Percentiles rank a stretch among this genome's conserved stretches.
These are phyloP conservation scores for Saturnispora hagleri DNA, from an alignment of 805 yeast genomes.

Conservation along the genomic window DNA sequence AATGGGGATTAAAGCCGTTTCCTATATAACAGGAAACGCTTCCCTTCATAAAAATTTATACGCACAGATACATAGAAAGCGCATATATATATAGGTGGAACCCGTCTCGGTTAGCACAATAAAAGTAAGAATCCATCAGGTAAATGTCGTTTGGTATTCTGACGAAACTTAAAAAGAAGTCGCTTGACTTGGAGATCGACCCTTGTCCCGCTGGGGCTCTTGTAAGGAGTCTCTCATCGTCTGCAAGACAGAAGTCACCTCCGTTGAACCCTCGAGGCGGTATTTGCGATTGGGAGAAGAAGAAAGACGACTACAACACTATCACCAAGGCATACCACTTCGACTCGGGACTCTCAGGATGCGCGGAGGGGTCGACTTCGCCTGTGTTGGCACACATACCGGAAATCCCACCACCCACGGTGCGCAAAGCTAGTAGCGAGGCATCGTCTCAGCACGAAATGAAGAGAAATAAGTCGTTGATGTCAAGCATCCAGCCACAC, in stretches of 20 bases:
- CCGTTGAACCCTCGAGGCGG: not conserved
- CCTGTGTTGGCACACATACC: not conserved
- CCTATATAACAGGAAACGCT: not conserved
- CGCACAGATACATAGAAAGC: not conserved
- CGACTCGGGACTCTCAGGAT: constrained; percentile 3
- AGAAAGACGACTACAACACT: constrained; percentile 1
- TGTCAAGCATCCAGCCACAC: not conserved
- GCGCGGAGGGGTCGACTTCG: not conserved
- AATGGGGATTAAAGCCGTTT: not conserved
- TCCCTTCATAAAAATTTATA: not conserved
- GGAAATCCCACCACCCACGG: not conserved
- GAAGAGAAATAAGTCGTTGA: not conserved
- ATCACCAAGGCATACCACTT: constrained; percentile 5
- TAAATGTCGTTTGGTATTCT: constrained; percentile 5
- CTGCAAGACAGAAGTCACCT: not conserved
- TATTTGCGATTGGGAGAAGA: not conserved
- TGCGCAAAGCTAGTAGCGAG: not conserved
- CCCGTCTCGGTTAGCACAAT: not conserved
- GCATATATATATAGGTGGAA: not conserved
- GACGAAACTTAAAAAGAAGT: not conserved
- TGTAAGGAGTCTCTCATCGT: not conserved
- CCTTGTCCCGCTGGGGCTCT: not conserved
- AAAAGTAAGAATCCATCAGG: too few species aligned
- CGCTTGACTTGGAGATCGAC: not conserved
- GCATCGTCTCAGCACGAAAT: not conserved